These are phyloP conservation scores for Aspergillus aculeatus DNA, from an alignment of 2,329 filamentous ascomycete genomes.

Conservation along the genomic window DNA sequence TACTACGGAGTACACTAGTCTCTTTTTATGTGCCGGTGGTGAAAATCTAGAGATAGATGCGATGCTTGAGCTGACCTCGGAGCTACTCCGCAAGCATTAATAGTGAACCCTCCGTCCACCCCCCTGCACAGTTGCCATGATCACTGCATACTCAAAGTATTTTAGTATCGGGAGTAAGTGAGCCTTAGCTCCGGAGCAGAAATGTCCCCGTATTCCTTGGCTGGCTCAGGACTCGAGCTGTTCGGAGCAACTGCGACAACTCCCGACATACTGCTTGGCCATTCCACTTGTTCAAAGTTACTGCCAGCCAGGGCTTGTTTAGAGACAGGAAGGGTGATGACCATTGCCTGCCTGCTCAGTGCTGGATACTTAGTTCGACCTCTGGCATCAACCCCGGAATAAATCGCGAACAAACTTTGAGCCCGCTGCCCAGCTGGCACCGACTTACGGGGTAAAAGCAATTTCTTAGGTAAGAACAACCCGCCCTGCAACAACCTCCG, in stretches of 20 bases:
- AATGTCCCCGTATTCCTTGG: background rate
- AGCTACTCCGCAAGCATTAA: too few species aligned
- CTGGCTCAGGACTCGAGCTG: background rate
- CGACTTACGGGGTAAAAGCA: background rate
- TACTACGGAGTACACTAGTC: too few species aligned
- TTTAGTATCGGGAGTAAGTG: too few species aligned
- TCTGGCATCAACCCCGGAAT: background rate
- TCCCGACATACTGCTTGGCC: too few species aligned
- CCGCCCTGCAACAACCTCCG: background rate
- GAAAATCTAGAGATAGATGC: too few species aligned
- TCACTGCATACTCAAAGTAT: too few species aligned
- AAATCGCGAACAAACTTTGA: background rate
- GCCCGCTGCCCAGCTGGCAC: background rate
- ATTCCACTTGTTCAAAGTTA: too few species aligned
- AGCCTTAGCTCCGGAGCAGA: background rate
- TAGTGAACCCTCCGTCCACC: too few species aligned
- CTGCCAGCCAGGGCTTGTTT: too few species aligned
- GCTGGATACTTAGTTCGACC: background rate
- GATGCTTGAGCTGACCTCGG: too few species aligned
- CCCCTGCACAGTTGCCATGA: too few species aligned
- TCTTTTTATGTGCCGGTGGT: too few species aligned
- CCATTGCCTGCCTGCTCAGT: background rate
- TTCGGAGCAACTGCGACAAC: background rate
- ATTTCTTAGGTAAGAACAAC: slow-evolving; percentile 5
- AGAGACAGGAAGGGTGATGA: background rate